Evolutionary conservation across 768 basidiomycete genomes (phyloP), one percentile per base, ranked within the genome.

Genomic region (Mycena kentingensis): DNA sequence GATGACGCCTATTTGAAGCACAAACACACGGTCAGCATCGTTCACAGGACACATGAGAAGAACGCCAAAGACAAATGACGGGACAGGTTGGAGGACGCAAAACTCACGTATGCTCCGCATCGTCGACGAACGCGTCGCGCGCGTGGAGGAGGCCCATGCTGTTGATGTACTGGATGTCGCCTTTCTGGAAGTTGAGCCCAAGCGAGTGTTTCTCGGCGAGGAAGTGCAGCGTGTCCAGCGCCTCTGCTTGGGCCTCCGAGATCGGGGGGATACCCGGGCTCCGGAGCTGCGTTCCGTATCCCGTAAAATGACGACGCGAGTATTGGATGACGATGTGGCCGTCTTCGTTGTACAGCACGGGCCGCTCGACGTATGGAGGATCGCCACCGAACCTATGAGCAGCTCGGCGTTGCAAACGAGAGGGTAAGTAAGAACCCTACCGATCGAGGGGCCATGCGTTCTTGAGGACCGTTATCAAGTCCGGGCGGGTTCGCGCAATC

Each of bases 81-180:
- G n/a, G 39, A 12, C 15, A 12, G 5, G 22, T 24, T 42, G 38
- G 4, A 28, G 16, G 24, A 29, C n/a, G 29, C 5, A 53, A 54
- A 11, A 70, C 75, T 55, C 54, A 77, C 77, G 69, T 72, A 46
- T 77, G 69, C 54, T 73, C 66, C n/a, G 63, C 60, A 43, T 71
- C 70, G 56, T 78, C 77, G 28, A 62, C 57, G 55, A 78, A 78
- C 8, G 65, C 75, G 53, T 78, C 77, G 47, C 77, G 56, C 12
- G 75, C 75, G 57, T 78, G 77, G 42, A 78, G 63, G 37, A 78
- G 54, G 0, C 75, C 70, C 55, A 78, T 53, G 51, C 70, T 76
- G 56, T 77, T 78, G 63, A 78, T 76, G 58, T 77, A 78, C 55
- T 78, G 77, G 28, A 78, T 76, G 54, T 78, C 77, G 32, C 77